A percentile compares a stretch with the other conserved stretches of the same genome.
phyloP scores from a whole-genome alignment of 2,329 filamentous ascomycete genomes.

The Ascochyta koolunga region DNA sequence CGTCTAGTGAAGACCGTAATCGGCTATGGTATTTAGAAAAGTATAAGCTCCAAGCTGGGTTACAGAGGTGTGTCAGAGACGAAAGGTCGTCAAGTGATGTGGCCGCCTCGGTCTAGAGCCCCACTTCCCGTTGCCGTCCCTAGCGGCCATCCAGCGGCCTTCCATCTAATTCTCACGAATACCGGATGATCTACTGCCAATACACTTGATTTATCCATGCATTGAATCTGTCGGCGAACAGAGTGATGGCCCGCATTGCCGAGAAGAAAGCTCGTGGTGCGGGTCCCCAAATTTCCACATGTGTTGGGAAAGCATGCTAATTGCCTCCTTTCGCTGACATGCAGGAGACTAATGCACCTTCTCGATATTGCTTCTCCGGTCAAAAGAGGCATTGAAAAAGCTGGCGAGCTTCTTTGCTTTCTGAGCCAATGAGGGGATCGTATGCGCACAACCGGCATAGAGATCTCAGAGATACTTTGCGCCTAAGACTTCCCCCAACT shows the following conservation, averaged over 20 bases:
- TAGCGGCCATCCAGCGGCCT: slow-evolving; percentile 3
- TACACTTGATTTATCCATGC: background rate
- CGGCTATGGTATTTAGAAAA: background rate
- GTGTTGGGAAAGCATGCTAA: slow-evolving; percentile 23
- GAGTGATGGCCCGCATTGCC: slow-evolving; percentile 4
- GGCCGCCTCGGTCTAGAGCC: background rate
- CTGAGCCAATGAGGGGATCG: background rate
- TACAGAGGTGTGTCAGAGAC: background rate
- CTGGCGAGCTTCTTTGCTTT: slow-evolving; percentile 9
- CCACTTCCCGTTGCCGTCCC: slow-evolving; percentile 16
- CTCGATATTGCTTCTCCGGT: background rate
- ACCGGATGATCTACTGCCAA: background rate
- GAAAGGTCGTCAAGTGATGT: background rate
- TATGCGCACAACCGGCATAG: slow-evolving; percentile 1
- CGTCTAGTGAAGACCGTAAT: background rate
- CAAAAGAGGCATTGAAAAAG: slow-evolving; percentile 17
- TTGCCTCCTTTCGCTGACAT: slow-evolving; percentile 29
- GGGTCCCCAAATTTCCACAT: slow-evolving; percentile 8
- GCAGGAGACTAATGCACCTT: slow-evolving; percentile 30
- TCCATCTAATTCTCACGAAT: background rate
- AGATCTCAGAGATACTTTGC: slow-evolving; percentile 1
- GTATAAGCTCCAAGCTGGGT: background rate
- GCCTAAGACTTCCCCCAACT: background rate
- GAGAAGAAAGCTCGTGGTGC: background rate
- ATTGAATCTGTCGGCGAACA: slow-evolving; percentile 8